phyloP scores from a whole-genome alignment of 2,329 filamentous ascomycete genomes.

The Pseudogymnoascus sp. region DNA sequence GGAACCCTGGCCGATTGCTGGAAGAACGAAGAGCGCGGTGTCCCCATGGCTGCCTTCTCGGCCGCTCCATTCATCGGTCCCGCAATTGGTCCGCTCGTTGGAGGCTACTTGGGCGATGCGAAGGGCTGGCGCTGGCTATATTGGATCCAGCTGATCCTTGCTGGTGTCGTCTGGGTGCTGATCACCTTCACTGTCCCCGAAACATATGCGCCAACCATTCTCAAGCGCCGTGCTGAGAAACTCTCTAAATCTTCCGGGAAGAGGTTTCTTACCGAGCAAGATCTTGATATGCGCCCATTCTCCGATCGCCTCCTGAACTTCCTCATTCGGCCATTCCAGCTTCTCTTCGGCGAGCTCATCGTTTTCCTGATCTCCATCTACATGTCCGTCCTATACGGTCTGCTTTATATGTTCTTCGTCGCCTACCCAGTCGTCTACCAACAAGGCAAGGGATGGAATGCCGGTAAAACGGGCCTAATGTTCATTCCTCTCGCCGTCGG shows the following conservation, averaged over 20 bases:
- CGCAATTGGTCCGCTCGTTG: constrained; percentile 66
- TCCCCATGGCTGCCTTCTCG: constrained; percentile 80
- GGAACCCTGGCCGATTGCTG: constrained; percentile 79
- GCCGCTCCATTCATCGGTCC: constrained; percentile 78
- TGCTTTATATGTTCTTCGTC: constrained; percentile 31
- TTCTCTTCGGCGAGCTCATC: constrained; percentile 76
- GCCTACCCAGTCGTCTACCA: constrained; percentile 57
- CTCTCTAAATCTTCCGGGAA: constrained; percentile 62
- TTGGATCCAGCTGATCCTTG: constrained; percentile 75
- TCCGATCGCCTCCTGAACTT: constrained; percentile 63
- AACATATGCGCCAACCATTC: constrained; percentile 75
- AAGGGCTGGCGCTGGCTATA: constrained; percentile 77
- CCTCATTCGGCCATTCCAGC: constrained; percentile 73
- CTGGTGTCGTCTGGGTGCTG: constrained; percentile 59
- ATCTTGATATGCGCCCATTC: constrained; percentile 65
- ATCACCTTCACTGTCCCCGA: constrained; percentile 87
- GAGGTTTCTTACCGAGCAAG: constrained; percentile 64
- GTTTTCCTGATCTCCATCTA: constrained; percentile 77
- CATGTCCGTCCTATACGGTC: constrained; percentile 73
- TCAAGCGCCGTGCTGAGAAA: constrained; percentile 61
- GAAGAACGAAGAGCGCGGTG: constrained; percentile 73
- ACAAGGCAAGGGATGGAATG: constrained; percentile 67
- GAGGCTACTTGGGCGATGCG: constrained; percentile 65
- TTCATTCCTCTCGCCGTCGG: constrained; percentile 78
- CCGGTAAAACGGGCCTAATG: constrained; percentile 71